Conservation (phyloP, 2,329 filamentous ascomycete genomes). For the Alternaria alternata region DNA sequence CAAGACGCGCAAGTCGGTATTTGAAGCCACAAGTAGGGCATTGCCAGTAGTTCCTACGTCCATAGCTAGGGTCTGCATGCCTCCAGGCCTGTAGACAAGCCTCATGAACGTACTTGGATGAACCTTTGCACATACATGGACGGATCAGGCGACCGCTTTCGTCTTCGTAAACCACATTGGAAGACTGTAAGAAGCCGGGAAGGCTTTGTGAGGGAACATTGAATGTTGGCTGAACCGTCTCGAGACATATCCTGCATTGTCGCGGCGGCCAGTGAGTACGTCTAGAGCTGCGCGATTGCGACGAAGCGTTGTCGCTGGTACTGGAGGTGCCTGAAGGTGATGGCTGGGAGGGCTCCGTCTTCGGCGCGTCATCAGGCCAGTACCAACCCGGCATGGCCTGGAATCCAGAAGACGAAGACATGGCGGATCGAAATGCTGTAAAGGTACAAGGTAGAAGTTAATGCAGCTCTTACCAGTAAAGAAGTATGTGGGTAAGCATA, state of each 20-base stretch:
- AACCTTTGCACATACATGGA: conserved; percentile 93
- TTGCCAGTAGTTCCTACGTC: conserved; percentile 77
- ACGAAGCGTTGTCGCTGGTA: conserved; percentile 19
- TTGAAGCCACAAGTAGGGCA: conserved; percentile 88
- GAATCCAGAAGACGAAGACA: conserved; percentile 54
- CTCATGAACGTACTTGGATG: conserved; percentile 93
- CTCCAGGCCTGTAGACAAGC: conserved; percentile 87
- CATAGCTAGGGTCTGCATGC: conserved; percentile 71
- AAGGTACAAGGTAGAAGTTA: conserved; percentile 22
- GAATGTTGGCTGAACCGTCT: conserved; percentile 70
- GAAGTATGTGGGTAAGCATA: conserved; percentile 27
- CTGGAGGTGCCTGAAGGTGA: conserved; percentile 26
- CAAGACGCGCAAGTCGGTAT: conserved; percentile 80
- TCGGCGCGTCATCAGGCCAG: conserved; percentile 57
- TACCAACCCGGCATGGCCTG: conserved; percentile 55
- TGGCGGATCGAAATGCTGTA: conserved; percentile 25
- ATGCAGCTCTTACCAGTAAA: conserved; percentile 33
- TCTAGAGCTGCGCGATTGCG: conserved; percentile 28
- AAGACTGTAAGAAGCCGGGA: conserved; percentile 65
- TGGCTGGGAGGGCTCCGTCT: conserved; percentile 31
- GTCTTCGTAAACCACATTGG: conserved; percentile 74
- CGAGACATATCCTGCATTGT: conserved; percentile 89
- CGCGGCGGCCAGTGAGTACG: conserved; percentile 70
- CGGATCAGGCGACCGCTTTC: conserved; percentile 80
- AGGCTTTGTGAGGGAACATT: conserved; percentile 62